Conservation (phyloP, 805 yeast species). For the Allodekkera sacchari region DNA sequence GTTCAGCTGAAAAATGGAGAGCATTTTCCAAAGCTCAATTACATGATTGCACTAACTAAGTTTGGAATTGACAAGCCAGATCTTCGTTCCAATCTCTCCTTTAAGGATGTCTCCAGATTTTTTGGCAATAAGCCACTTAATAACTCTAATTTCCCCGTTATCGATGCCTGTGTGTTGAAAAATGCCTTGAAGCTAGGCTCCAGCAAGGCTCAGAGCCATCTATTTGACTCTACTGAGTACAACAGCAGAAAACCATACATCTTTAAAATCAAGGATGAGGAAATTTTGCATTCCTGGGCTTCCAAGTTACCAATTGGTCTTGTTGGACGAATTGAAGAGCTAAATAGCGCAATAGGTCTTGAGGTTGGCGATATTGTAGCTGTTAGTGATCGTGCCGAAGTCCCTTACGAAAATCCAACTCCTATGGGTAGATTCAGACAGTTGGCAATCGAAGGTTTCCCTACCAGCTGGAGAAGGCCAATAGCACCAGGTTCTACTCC, state of each 20-base stretch:
- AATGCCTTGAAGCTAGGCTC: conserved; percentile 28
- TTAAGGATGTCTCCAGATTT: conserved; percentile 38
- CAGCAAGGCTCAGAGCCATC: conserved; percentile 25
- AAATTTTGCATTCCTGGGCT: conserved; percentile 37
- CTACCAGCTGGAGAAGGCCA: conserved; percentile 40
- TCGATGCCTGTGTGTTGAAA: conserved; percentile 65
- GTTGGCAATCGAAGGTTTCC: conserved; percentile 49
- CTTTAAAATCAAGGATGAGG: conserved; percentile 37
- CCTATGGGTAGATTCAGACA: conserved; percentile 87
- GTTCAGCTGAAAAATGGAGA: conserved; percentile 17
- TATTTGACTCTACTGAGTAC: conserved; percentile 36
- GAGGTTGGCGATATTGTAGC: conserved; percentile 69
- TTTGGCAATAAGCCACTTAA: conserved; percentile 24
- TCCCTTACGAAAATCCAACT: conserved; percentile 87
- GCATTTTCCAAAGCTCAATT: conserved; percentile 43
- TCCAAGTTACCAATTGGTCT: conserved; percentile 14
- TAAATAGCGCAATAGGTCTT: conserved; percentile 32
- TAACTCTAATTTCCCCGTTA: conserved; percentile 47
- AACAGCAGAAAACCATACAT: conserved; percentile 51
- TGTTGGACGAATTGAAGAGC: conserved; percentile 5
- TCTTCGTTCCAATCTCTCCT: conserved; percentile 51
- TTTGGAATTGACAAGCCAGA: conserved; percentile 97
- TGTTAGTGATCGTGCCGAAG: conserved; percentile 59
- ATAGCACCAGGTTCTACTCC: conserved; percentile 11
- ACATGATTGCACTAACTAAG: conserved; percentile 56